Conservation (phyloP, 2,329 filamentous ascomycete genomes). For the Chrysoporthe puriensis region DNA sequence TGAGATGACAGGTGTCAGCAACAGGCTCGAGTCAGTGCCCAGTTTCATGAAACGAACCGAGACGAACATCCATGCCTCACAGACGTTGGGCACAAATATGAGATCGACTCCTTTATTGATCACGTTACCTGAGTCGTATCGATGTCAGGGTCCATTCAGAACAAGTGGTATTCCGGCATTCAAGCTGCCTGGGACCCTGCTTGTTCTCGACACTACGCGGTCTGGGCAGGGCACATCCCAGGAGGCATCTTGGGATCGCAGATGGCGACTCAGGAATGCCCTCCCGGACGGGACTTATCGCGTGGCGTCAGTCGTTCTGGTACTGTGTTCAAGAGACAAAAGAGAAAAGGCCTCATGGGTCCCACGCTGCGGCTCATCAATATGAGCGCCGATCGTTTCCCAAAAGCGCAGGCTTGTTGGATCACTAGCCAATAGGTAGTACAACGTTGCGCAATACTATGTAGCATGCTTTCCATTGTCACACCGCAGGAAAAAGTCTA, state of each 20-base stretch:
- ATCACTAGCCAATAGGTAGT: neutral
- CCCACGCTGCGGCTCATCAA: neutral
- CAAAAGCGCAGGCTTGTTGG: neutral
- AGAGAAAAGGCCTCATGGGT: neutral
- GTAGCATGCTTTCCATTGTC: constrained; percentile 1
- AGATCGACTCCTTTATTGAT: neutral
- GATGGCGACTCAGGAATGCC: neutral
- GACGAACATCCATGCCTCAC: neutral
- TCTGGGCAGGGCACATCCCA: constrained; percentile 2
- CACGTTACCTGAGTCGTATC: constrained; percentile 5
- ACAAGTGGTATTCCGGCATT: neutral
- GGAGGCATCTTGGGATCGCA: neutral
- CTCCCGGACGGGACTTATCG: neutral
- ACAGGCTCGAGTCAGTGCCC: neutral
- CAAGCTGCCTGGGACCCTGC: neutral
- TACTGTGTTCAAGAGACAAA: neutral
- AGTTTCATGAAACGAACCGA: neutral
- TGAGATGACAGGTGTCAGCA: neutral
- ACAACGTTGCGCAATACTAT: neutral
- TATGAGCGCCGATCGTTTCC: neutral
- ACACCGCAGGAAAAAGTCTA: neutral
- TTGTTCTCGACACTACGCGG: neutral
- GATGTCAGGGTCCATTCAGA: neutral
- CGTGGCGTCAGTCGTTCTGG: neutral
- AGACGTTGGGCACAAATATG: neutral